Evolutionary conservation across 345 rosid genomes (phyloP).

Genomic region (Ceriops tagal): DNA sequence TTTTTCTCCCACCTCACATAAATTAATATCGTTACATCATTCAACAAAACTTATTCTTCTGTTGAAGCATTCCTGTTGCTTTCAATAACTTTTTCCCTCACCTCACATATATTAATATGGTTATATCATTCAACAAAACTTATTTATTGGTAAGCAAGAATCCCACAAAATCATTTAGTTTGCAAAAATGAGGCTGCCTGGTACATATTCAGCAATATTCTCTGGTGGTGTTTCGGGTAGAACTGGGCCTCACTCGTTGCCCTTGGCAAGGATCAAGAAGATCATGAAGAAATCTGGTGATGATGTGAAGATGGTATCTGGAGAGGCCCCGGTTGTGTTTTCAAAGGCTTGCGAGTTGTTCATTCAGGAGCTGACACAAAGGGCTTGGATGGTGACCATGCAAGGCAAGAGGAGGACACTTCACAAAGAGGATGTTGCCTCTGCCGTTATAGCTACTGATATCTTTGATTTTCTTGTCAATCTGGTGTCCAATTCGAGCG

Average conservation of each 20-base stretch:
- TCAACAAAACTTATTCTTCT: background rate
- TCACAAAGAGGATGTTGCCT: slow-evolving; percentile 56
- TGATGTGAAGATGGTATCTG: slow-evolving; percentile 60
- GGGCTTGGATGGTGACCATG: slow-evolving; percentile 54
- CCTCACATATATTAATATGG: too few relatives aligned
- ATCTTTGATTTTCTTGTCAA: slow-evolving; percentile 54
- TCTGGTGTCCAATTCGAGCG: slow-evolving; percentile 2
- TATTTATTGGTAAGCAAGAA: background rate
- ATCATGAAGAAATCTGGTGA: slow-evolving; percentile 65
- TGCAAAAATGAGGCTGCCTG: slow-evolving; percentile 51
- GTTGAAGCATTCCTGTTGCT: background rate
- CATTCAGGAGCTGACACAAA: slow-evolving; percentile 51
- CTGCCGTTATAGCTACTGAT: slow-evolving; percentile 52
- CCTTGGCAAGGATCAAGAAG: slow-evolving; percentile 69
- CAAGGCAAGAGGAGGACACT: slow-evolving; percentile 61
- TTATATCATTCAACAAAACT: background rate
- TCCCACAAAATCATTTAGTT: background rate
- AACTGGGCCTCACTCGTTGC: slow-evolving; percentile 50
- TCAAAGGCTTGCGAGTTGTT: slow-evolving; percentile 64
- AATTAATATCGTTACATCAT: too few relatives aligned
- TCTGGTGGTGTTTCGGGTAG: slow-evolving; percentile 28
- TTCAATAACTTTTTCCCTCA: background rate
- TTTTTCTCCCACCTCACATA: too few relatives aligned
- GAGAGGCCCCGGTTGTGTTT: slow-evolving; percentile 61
- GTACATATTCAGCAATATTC: slow-evolving; percentile 44